These are phyloP conservation scores for Trypanosoma scelopori DNA, from an alignment of 208 protist genomes.

Conservation along the genomic window DNA sequence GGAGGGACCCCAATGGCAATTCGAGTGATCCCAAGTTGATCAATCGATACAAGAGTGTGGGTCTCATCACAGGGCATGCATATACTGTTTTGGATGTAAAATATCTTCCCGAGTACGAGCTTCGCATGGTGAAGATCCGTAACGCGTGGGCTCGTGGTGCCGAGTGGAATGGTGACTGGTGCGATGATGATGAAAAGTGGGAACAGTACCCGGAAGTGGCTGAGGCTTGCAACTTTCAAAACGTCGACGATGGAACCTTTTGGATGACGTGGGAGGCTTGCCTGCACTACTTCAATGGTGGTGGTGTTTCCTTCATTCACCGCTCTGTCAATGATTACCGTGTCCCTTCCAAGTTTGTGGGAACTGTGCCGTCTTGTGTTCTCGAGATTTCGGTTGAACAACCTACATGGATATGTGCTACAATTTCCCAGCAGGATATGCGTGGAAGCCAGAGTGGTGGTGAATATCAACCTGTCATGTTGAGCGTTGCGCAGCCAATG, in stretches of 20 bases:
- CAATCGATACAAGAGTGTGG: slow-evolving; percentile 48
- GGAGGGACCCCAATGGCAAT: slow-evolving; percentile 36
- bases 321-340: slow-evolving; percentile 71
- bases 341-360: slow-evolving; percentile 69
- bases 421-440: slow-evolving; percentile 78
- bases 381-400: slow-evolving; percentile 66
- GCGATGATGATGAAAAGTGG: slow-evolving; percentile 71
- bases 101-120: slow-evolving; percentile 46
- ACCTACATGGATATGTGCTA: slow-evolving; percentile 65
- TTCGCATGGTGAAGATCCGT: slow-evolving; percentile 70
- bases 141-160: slow-evolving; percentile 60
- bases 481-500: slow-evolving; percentile 65
- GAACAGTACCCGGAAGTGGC: slow-evolving; percentile 69
- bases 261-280: slow-evolving; percentile 83
- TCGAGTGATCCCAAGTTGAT: slow-evolving; percentile 25
- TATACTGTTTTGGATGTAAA: slow-evolving; percentile 71
- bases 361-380: slow-evolving; percentile 57
- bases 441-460: slow-evolving; percentile 36
- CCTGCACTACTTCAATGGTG: slow-evolving; percentile 85
- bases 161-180: slow-evolving; percentile 83
- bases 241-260: slow-evolving; percentile 60
- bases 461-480: slow-evolving; percentile 82
- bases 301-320: slow-evolving; percentile 76
- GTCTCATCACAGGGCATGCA: slow-evolving; percentile 60
- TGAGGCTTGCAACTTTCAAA: slow-evolving; percentile 61